Conservation (phyloP, 2,329 filamentous ascomycete species). For the Pyrenophora graminea region DNA sequence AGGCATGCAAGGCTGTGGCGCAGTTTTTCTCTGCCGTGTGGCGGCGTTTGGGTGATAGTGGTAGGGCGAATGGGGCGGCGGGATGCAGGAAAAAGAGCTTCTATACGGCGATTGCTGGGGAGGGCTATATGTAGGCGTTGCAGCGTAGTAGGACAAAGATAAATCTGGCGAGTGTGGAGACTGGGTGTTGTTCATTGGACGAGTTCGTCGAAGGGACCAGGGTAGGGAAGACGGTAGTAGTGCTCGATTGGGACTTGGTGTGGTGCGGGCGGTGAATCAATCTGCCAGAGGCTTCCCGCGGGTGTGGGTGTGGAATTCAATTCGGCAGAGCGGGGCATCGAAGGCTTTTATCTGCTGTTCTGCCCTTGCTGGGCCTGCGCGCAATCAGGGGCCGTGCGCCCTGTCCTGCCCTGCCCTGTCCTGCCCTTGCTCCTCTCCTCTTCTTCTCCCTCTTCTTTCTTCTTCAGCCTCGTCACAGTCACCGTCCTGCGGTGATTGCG, state of each 20-base stretch:
- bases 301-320: constrained; percentile 18
- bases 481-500: constrained; percentile 10
- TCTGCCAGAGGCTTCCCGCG: constrained; percentile 9
- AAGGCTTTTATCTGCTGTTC: constrained; percentile 17
- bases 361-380: neutral
- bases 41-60: constrained; percentile 19
- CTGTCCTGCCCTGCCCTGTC: neutral
- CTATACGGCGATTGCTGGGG: constrained; percentile 45
- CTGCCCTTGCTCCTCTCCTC: no score
- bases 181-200: constrained; percentile 42
- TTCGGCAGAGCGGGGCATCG: constrained; percentile 15
- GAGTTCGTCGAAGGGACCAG: neutral
- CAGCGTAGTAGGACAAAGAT: constrained; percentile 52
- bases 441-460: neutral
- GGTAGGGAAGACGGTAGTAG: neutral
- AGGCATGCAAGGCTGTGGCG: constrained; percentile 33
- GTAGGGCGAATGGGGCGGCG: constrained; percentile 27
- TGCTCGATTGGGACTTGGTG: constrained; percentile 4
- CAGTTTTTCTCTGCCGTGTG: constrained; percentile 20
- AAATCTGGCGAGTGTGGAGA: constrained; percentile 53
- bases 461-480: constrained; percentile 18
- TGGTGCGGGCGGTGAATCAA: constrained; percentile 9
- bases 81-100: constrained; percentile 40
- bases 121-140: constrained; percentile 42
- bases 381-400: neutral